Evolutionary conservation across 1,139 yeast species (phyloP).

Genomic region (Spencermartinsiella ligniputridi): DNA sequence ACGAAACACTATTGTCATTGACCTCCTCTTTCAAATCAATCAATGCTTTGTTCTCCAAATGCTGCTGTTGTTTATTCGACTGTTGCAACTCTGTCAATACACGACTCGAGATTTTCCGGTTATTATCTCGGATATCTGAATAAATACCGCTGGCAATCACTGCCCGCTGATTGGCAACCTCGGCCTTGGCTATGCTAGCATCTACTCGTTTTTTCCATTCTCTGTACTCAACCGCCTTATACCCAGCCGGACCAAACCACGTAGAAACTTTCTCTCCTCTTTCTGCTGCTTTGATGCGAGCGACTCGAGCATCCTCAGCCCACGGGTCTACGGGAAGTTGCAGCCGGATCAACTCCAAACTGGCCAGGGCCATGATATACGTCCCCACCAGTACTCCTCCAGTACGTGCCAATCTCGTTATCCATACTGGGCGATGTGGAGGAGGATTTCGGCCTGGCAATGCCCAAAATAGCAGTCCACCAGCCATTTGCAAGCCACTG

Average conservation of each 20-base stretch:
- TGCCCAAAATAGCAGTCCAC: conserved; percentile 28
- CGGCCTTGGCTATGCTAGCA: conserved; percentile 15
- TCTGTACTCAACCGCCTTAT: conserved; percentile 26
- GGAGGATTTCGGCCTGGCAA: conserved; percentile 27
- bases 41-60: conserved; percentile 12
- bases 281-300: conserved; percentile 22
- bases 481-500: conserved; percentile 27
- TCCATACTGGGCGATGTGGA: conserved; percentile 20
- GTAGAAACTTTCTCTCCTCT: conserved; percentile 20
- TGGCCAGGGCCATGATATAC: conserved; percentile 26
- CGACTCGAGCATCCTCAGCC: conserved; percentile 33
- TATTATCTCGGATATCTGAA: conserved; percentile 20
- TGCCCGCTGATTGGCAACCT: conserved; percentile 13
- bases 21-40: conserved; percentile 15
- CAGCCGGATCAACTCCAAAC: conserved; percentile 29
- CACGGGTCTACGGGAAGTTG: conserved; percentile 33
- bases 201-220: conserved; percentile 32
- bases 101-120: conserved; percentile 18
- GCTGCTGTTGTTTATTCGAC: conserved; percentile 14
- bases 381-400: conserved; percentile 28
- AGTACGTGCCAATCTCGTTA: conserved; percentile 21
- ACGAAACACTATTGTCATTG: conserved; percentile 12
- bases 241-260: conserved; percentile 35
- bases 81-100: conserved; percentile 21
- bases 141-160: conserved; percentile 17